Percentiles rank a stretch among this genome's conserved stretches.
Conservation (phyloP, 805 yeast species). For the Lipomyces sp. region DNA sequence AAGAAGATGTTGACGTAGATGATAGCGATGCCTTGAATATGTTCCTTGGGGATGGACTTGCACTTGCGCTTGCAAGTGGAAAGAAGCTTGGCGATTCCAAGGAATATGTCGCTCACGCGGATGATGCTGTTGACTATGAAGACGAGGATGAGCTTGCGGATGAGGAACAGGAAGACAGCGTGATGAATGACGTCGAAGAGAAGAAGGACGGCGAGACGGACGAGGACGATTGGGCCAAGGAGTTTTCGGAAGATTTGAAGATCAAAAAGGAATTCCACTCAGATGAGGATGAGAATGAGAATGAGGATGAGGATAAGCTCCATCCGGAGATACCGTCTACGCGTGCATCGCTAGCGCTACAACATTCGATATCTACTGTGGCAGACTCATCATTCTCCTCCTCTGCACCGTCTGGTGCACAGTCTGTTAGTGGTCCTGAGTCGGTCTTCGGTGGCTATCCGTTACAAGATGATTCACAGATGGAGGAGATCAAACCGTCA, state of each 20-base stretch:
- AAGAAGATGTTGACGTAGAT: constrained; percentile 28
- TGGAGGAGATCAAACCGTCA: constrained; percentile 27
- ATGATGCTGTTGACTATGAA: constrained; percentile 90
- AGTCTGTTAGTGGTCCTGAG: not conserved
- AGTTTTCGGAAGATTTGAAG: constrained; percentile 13
- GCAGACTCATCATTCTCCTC: not conserved
- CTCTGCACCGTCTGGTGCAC: not conserved
- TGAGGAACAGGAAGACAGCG: constrained; percentile 59
- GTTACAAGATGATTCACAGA: constrained; percentile 35
- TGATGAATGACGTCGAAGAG: constrained; percentile 42
- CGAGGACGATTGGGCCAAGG: constrained; percentile 48
- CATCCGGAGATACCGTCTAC: not conserved
- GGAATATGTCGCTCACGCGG: constrained; percentile 62
- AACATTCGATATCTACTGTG: constrained; percentile 38
- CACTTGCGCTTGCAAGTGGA: constrained; percentile 9
- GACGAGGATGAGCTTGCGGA: constrained; percentile 95
- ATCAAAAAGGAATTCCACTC: constrained; percentile 10
- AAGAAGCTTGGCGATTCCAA: constrained; percentile 7
- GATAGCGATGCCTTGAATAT: constrained; percentile 13
- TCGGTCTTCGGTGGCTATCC: constrained; percentile 7
- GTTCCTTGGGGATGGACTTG: constrained; percentile 9
- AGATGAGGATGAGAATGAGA: constrained; percentile 17
- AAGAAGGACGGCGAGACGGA: constrained; percentile 49
- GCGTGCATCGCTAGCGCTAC: not conserved
- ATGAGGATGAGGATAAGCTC: constrained; percentile 11